These are phyloP conservation scores for Phytophthora rubi DNA, from an alignment of 352 stramenopile genomes.

Conservation along the genomic window DNA sequence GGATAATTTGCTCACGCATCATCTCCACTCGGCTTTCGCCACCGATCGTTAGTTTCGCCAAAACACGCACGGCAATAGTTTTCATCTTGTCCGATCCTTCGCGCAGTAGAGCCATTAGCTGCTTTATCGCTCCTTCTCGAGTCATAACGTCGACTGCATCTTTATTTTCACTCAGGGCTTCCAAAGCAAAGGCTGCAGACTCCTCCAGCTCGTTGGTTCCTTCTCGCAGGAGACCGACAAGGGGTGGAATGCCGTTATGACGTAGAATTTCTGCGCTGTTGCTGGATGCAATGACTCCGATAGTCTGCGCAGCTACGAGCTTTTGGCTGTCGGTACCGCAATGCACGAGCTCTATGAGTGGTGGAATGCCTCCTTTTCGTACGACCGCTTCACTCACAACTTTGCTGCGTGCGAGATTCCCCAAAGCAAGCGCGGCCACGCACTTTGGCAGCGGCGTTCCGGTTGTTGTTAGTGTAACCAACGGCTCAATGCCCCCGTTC, in stretches of 20 bases:
- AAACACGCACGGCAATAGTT: background rate
- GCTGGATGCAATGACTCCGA: background rate
- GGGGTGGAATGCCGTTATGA: background rate
- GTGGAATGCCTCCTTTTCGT: background rate
- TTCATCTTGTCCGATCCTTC: background rate
- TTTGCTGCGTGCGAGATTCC: background rate
- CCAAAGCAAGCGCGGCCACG: background rate
- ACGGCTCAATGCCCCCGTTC: background rate
- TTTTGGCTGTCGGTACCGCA: background rate
- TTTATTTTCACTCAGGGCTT: background rate
- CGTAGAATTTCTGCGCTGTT: background rate
- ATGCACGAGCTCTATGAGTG: background rate
- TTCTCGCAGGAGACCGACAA: background rate
- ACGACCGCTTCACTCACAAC: background rate
- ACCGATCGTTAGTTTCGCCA: background rate
- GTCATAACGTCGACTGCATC: background rate
- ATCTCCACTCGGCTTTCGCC: background rate
- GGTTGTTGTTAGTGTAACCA: background rate
- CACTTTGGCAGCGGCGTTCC: background rate
- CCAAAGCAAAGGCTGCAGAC: background rate
- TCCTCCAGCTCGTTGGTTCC: background rate
- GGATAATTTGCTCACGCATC: background rate
- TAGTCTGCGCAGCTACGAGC: background rate
- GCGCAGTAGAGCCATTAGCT: background rate
- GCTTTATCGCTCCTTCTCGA: background rate